phyloP scores from a whole-genome alignment of 164 flowering plant genomes.

The Annona squamosa region DNA sequence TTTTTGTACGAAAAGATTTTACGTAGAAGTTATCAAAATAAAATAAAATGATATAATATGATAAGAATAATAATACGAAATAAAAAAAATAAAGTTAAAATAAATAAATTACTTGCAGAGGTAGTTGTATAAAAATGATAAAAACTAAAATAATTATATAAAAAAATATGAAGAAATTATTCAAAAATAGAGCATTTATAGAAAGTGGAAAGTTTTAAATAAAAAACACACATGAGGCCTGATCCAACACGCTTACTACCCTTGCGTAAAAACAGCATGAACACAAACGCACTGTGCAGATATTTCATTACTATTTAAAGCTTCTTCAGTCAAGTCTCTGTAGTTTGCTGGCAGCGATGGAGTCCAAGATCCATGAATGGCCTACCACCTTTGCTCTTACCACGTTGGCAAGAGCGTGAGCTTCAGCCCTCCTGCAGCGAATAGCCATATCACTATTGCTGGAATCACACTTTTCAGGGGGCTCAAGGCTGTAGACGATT shows the following conservation, averaged over 20 bases:
- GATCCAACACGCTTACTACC: not conserved
- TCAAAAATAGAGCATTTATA: no score
- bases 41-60: not conserved
- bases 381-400: conserved; percentile 50
- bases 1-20: not conserved
- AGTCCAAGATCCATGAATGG: conserved; percentile 74
- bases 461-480: conserved; percentile 43
- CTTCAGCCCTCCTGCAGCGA: conserved; percentile 34
- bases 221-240: not conserved
- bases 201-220: not conserved
- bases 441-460: conserved; percentile 22
- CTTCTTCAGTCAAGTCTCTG: conserved; percentile 22
- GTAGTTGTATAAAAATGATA: no score
- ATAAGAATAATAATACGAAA: no score
- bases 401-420: conserved; percentile 51
- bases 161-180: no score
- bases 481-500: conserved; percentile 67
- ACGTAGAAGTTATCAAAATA: not conserved
- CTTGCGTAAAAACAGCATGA: not conserved
- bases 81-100: no score
- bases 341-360: conserved; percentile 71
- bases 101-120: no score
- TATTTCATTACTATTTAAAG: not conserved
- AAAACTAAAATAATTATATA: no score
- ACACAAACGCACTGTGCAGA: not conserved